Percentiles rank a stretch among this genome's conserved stretches.
phyloP scores from a whole-genome alignment of 169 alveolate genomes.

The Theileria equi region DNA sequence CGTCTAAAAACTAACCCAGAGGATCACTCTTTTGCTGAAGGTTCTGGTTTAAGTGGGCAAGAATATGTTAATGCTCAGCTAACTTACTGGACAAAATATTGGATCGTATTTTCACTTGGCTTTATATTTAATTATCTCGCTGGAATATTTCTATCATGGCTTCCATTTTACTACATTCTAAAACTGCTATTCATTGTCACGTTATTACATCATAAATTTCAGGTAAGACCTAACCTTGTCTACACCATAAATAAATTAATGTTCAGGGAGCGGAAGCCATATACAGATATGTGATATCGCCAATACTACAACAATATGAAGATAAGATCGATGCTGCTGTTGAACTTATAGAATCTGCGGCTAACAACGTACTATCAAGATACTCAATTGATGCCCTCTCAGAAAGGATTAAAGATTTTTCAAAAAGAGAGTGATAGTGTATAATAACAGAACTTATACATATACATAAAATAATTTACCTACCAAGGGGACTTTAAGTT shows the following conservation, averaged over 20 bases:
- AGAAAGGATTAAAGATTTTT: constrained; percentile 1
- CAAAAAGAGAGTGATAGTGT: background rate
- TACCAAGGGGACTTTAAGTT: background rate
- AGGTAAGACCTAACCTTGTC: constrained; percentile 14
- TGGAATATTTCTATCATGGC: constrained; percentile 53
- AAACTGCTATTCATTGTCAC: constrained; percentile 36
- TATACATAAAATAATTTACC: background rate
- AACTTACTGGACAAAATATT: constrained; percentile 61
- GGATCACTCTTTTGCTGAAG: background rate
- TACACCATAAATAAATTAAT: background rate
- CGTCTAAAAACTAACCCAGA: constrained; percentile 8
- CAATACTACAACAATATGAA: constrained; percentile 45
- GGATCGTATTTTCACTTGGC: constrained; percentile 62
- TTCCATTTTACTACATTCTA: constrained; percentile 40
- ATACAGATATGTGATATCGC: constrained; percentile 37
- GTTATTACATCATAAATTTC: constrained; percentile 53
- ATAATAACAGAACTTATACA: background rate
- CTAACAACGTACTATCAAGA: constrained; percentile 7
- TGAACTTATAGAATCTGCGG: constrained; percentile 27
- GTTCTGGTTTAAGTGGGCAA: constrained; percentile 8
- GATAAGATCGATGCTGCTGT: constrained; percentile 36
- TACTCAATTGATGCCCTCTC: constrained; percentile 17
- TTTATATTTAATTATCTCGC: constrained; percentile 37
- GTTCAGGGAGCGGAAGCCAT: constrained; percentile 60
- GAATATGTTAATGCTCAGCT: constrained; percentile 23